Base-by-base conservation (phyloP, 2,329 filamentous ascomycete species). In the Exserohilum turcica region DNA sequence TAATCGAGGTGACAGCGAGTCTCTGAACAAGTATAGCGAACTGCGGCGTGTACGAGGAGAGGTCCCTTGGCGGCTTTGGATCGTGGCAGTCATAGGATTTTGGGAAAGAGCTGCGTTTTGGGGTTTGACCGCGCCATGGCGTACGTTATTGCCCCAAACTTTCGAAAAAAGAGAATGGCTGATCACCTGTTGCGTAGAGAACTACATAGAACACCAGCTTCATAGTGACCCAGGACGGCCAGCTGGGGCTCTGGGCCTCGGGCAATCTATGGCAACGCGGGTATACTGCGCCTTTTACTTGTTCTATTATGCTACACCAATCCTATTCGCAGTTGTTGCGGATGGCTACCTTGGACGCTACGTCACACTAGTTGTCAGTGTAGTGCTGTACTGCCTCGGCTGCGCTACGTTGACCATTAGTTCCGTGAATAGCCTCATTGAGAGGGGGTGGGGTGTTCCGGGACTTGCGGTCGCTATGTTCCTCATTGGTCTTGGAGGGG, bases 321-420 rank as follows among this genome's bases (percentile, higher is more conserved):
- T 74, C 15, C 47, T 60, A 5, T 65, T 71, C 32, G 70, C 66
- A 2, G 56, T 75, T 40, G 1, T 76, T 9, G 65, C 68, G 12
- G 74, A 76, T 59, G 57, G 54, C 4, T 72, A 63, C 52, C 52
- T 74, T 18, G 74, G 73, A 10, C 64, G 74, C n/a, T 74, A 71
- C 40, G 39, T 31, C 24, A 43, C 67, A 60, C 19, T 74, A 67
- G 10, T 58, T 75, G 47, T 12, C 27, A 43, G 39, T 8, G 15
- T 18, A 12, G 51, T 68, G 29, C 48, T 71, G 29, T 58, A 43
- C 24, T 43, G 39, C n/a, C 27, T 43, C 12, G 39, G 39, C n/a
- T 43, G 39, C 15, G 39, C 24, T 9, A 31, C 24, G 2, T 31
- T 43, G 39, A 43, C 39, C 39, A 12, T 43, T 4, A 43, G 27